Conservation (phyloP, 257 asterid species). For the Solanum microdontum region DNA sequence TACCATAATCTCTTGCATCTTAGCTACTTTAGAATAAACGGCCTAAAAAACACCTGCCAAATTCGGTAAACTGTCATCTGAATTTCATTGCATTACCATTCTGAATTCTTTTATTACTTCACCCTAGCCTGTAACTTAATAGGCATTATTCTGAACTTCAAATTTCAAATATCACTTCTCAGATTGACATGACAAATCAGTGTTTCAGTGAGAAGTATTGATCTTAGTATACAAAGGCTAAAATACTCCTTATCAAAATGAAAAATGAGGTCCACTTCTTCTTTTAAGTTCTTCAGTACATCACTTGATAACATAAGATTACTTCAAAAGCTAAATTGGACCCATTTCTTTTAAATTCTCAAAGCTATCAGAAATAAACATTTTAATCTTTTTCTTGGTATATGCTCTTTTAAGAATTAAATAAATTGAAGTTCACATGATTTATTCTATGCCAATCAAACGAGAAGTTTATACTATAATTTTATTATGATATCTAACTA, state of each 20-base stretch:
- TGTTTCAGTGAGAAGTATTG: background rate
- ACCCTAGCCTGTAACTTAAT: background rate
- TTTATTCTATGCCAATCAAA: background rate
- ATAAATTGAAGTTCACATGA: background rate
- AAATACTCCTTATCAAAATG: background rate
- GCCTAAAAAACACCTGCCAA: background rate
- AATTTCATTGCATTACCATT: background rate
- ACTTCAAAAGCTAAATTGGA: background rate
- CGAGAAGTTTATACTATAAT: background rate
- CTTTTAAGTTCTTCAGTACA: background rate
- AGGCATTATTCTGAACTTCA: background rate
- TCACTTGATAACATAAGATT: background rate
- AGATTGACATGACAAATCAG: background rate
- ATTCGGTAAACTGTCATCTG: background rate
- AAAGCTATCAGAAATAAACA: background rate
- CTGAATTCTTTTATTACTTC: background rate
- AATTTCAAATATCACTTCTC: background rate
- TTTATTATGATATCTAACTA: background rate
- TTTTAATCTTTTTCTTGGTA: background rate
- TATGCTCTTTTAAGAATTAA: background rate
- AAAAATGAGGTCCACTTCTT: background rate
- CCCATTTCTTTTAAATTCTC: background rate
- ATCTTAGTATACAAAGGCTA: background rate
- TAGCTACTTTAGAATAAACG: background rate
- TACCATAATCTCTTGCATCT: background rate